phyloP scores from a whole-genome alignment of 345 rosid species.

The Trapa bicornis region DNA sequence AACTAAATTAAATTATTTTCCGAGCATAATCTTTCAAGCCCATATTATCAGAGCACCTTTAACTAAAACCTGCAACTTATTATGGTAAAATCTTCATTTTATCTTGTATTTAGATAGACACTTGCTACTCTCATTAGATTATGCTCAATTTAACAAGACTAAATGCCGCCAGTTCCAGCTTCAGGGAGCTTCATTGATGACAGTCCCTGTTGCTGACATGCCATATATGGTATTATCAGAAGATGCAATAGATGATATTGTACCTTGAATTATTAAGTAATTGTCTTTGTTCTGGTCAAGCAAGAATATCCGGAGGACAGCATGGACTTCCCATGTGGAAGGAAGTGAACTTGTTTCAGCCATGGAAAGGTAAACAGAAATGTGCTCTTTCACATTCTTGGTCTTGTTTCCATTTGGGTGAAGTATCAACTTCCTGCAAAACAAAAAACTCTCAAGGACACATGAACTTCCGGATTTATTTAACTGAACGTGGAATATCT shows the following conservation, averaged over 20 bases:
- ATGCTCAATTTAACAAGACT: too few species aligned
- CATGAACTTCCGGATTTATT: background rate
- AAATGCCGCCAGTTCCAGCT: too few species aligned
- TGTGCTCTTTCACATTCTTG: conserved; percentile 37
- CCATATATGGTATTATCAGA: background rate
- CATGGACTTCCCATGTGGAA: conserved; percentile 40
- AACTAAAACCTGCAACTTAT: too few species aligned
- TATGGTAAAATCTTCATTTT: too few species aligned
- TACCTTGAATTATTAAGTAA: conserved; percentile 28
- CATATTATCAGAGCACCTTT: too few species aligned
- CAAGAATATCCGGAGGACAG: conserved; percentile 33
- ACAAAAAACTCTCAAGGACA: background rate
- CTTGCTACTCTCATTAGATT: too few species aligned
- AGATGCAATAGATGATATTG: background rate
- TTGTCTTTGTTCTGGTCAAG: conserved; percentile 30
- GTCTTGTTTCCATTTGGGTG: conserved; percentile 53
- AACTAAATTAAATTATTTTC: too few species aligned
- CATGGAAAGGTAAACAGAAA: conserved; percentile 43
- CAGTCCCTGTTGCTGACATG: too few species aligned
- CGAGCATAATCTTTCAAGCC: too few species aligned
- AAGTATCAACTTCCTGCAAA: conserved; percentile 42
- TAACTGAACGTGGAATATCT: too few species aligned
- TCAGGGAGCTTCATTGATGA: too few species aligned
- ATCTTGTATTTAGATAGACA: too few species aligned
- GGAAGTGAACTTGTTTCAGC: conserved; percentile 27